Evolutionary conservation across 2,329 filamentous ascomycete genomes (phyloP).

Genomic region (Colletotrichum sp.): DNA sequence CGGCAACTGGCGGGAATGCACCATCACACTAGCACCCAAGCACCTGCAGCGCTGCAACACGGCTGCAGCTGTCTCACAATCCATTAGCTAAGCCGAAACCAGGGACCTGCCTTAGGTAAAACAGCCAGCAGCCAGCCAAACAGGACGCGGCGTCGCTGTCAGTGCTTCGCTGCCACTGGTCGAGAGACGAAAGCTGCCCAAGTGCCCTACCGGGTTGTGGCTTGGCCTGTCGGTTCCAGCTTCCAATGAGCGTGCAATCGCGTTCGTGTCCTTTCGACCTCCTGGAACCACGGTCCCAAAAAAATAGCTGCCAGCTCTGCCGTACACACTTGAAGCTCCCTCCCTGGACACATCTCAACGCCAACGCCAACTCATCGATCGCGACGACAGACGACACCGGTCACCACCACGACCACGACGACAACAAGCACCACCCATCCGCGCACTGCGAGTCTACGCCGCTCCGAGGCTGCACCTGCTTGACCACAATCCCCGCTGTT

Average conservation of each 20-base stretch:
- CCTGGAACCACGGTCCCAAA: not conserved
- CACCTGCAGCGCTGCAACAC: not conserved
- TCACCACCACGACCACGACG: not conserved
- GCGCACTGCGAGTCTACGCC: not conserved
- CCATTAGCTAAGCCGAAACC: conserved; percentile 3
- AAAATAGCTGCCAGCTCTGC: not conserved
- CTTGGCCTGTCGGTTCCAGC: conserved; percentile 8
- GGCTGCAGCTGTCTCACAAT: not conserved
- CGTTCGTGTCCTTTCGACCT: conserved; percentile 29
- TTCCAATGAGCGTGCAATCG: conserved; percentile 28
- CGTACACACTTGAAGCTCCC: conserved; percentile 7
- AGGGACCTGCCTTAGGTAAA: not conserved
- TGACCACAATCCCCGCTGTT: conserved; percentile 4
- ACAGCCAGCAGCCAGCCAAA: not conserved
- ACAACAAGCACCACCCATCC: not conserved
- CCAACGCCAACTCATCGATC: not conserved
- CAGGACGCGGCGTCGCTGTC: not conserved
- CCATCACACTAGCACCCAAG: not conserved
- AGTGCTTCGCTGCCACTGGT: not conserved
- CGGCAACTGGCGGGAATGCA: not conserved
- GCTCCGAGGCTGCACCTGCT: not conserved
- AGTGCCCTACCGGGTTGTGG: conserved; percentile 1
- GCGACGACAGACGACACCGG: not conserved
- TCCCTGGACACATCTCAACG: not conserved
- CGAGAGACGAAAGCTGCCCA: not conserved